A percentile compares a stretch with the other conserved stretches of the same genome.
Evolutionary conservation across 306 rosid genomes (phyloP).

Genomic region (Arachis stenosperma): DNA sequence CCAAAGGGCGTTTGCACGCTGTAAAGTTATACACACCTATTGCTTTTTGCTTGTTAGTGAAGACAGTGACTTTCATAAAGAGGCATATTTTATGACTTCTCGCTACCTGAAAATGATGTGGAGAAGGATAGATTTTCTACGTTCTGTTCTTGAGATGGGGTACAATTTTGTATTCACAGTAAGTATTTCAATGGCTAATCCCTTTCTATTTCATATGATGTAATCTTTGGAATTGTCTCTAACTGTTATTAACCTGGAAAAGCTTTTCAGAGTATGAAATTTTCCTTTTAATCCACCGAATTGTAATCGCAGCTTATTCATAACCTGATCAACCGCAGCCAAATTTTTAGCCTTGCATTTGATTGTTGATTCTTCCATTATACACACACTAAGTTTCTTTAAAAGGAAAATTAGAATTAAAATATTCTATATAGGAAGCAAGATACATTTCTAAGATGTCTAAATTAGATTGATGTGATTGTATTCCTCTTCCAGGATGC

Average conservation of each 20-base stretch:
- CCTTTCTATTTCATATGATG: constrained; percentile 22
- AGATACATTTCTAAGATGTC: constrained; percentile 2
- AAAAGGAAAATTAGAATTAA: neutral
- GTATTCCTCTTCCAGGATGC: constrained; percentile 75
- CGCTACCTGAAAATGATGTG: constrained; percentile 96
- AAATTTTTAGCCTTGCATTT: constrained; percentile 3
- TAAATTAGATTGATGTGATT: constrained; percentile 14
- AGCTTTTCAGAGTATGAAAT: constrained; percentile 4
- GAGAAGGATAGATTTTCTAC: constrained; percentile 88
- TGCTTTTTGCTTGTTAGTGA: constrained; percentile 75
- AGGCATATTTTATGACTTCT: constrained; percentile 89
- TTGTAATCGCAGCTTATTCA: neutral
- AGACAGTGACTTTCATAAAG: constrained; percentile 75
- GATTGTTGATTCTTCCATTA: constrained; percentile 1
- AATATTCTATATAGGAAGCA: neutral
- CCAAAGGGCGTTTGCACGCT: constrained; percentile 67
- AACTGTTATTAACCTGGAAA: constrained; percentile 6
- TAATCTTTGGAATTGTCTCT: constrained; percentile 2
- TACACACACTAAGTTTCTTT: neutral
- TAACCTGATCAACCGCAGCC: constrained; percentile 6
- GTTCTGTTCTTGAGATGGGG: constrained; percentile 81
- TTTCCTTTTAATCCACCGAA: constrained; percentile 4
- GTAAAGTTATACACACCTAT: constrained; percentile 67
- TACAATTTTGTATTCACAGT: constrained; percentile 96
- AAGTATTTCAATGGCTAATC: constrained; percentile 41